Evolutionary conservation across 2,329 filamentous ascomycete species (phyloP).

Genomic region (Stemphylium lycopersici): DNA sequence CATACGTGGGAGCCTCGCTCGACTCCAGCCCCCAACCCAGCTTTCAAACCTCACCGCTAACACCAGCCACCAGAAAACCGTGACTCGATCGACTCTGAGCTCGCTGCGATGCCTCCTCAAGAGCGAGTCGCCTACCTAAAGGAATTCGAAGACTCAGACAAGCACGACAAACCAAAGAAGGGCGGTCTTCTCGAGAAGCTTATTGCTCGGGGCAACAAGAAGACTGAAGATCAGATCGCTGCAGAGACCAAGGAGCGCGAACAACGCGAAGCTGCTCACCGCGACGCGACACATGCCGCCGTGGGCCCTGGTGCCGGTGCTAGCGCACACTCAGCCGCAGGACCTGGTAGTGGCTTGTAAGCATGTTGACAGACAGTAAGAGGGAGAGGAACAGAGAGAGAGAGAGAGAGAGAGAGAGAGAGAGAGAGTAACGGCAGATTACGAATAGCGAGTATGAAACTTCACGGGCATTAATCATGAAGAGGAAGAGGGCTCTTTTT

Average conservation of each 20-base stretch:
- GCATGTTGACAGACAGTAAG: neutral
- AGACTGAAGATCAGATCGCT: constrained; percentile 42
- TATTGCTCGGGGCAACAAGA: constrained; percentile 45
- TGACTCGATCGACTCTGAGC: constrained; percentile 41
- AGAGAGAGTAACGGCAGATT: neutral
- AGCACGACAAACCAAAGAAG: constrained; percentile 39
- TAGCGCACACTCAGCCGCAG: constrained; percentile 23
- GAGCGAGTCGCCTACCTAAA: constrained; percentile 45
- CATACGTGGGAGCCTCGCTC: neutral
- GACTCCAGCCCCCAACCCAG: no score
- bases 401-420: no score
- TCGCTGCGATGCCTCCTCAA: constrained; percentile 40
- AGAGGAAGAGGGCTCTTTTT: constrained; percentile 3
- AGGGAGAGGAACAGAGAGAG: no score
- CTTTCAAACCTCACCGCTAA: neutral
- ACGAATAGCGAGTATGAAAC: neutral
- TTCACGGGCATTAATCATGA: neutral
- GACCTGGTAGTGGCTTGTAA: constrained; percentile 19
- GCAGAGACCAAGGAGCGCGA: constrained; percentile 34
- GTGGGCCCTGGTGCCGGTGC: constrained; percentile 23
- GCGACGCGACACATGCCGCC: constrained; percentile 19
- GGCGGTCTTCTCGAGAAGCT: constrained; percentile 42
- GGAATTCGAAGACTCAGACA: constrained; percentile 46
- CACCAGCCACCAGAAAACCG: constrained; percentile 31
- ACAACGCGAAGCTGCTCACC: constrained; percentile 16